phyloP scores from a whole-genome alignment of 441 rosid genomes.

The Bocquillonia castaneifolia region DNA sequence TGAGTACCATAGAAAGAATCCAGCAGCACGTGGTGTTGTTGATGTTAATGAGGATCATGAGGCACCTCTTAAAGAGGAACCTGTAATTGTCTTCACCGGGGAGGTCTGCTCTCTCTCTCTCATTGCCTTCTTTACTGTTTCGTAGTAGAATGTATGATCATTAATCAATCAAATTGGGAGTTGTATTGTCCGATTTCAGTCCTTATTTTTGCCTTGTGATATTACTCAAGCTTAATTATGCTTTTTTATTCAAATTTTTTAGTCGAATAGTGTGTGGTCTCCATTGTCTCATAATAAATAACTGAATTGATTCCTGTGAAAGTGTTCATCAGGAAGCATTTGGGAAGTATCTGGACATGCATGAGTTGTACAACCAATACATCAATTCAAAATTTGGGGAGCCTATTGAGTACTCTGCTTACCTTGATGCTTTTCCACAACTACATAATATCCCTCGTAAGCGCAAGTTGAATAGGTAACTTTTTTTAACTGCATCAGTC shows the following conservation, averaged over 20 bases:
- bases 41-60: conserved; percentile 73
- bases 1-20: conserved; percentile 85
- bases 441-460: conserved; percentile 56
- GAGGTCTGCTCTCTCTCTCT: conserved; percentile 41
- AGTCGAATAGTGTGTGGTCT: no score
- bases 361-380: conserved; percentile 77
- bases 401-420: conserved; percentile 75
- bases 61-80: conserved; percentile 76
- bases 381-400: conserved; percentile 85
- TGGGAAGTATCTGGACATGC: conserved; percentile 86
- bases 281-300: no score
- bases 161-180: no score
- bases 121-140: not conserved
- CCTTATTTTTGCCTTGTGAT: no score
- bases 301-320: no score
- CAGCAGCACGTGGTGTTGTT: conserved; percentile 69
- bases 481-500: not conserved
- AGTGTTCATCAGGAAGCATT: conserved; percentile 70
- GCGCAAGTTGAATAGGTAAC: conserved; percentile 61
- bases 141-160: no score
- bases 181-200: no score
- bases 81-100: conserved; percentile 74
- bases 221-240: no score
- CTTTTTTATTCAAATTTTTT: no score
- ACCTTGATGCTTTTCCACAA: conserved; percentile 69